Conservation (phyloP, 2,329 filamentous ascomycete genomes). For the Neoarthrinium moseri region DNA sequence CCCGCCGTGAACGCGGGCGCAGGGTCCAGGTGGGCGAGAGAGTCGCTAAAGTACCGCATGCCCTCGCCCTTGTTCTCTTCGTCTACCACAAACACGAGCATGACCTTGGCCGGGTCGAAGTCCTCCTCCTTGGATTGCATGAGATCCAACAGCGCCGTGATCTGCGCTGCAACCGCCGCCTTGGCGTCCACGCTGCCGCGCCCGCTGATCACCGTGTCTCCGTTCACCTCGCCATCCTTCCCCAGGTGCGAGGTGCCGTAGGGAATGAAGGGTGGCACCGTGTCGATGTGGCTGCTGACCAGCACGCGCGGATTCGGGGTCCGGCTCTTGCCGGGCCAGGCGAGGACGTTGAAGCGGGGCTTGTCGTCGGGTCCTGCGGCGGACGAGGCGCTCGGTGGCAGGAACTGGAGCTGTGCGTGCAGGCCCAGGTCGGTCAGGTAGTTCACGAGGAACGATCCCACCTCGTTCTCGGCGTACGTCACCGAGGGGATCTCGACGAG, state of each 20-base stretch:
- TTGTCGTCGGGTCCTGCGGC: conserved; percentile 17
- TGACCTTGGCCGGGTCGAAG: conserved; percentile 43
- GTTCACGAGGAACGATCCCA: conserved; percentile 66
- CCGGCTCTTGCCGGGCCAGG: conserved; percentile 54
- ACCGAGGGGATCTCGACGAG: conserved; percentile 76
- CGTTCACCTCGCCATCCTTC: conserved; percentile 33
- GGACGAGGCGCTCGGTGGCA: conserved; percentile 33
- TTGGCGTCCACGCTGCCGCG: conserved; percentile 75
- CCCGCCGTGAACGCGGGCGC: conserved; percentile 57
- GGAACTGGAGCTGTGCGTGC: conserved; percentile 38
- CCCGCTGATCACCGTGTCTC: conserved; percentile 60
- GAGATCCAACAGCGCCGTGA: conserved; percentile 63
- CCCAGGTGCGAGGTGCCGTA: conserved; percentile 56
- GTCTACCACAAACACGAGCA: conserved; percentile 71
- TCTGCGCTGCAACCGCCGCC: conserved; percentile 69
- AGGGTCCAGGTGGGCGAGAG: conserved; percentile 26
- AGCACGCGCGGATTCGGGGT: conserved; percentile 56
- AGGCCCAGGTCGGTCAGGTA: conserved; percentile 58
- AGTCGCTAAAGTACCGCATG: conserved; percentile 61
- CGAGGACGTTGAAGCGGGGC: conserved; percentile 73
- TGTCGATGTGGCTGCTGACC: conserved; percentile 82
- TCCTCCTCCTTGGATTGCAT: conserved; percentile 36
- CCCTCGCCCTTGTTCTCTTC: conserved; percentile 82
- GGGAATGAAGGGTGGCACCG: conserved; percentile 70
- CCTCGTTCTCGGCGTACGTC: conserved; percentile 64